Conservation (phyloP, 2,329 filamentous ascomycete genomes). For the Exophiala spinifera region DNA sequence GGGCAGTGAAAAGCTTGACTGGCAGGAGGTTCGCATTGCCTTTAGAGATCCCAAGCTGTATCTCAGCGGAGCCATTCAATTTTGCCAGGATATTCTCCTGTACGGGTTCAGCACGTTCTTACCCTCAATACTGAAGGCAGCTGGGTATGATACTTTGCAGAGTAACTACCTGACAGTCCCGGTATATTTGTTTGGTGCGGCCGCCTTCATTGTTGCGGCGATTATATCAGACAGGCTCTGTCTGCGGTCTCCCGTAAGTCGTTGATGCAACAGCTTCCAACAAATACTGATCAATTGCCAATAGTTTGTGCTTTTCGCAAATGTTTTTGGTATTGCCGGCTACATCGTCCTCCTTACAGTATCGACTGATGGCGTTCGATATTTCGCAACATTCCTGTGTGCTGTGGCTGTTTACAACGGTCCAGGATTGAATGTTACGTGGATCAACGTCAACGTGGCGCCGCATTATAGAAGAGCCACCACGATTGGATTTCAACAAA, state of each 20-base stretch:
- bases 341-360: constrained; percentile 51
- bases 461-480: constrained; percentile 51
- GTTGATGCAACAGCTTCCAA: neutral
- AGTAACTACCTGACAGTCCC: constrained; percentile 56
- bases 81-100: constrained; percentile 52
- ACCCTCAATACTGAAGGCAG: constrained; percentile 52
- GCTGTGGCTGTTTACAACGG: constrained; percentile 49
- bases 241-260: constrained; percentile 32
- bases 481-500: constrained; percentile 47
- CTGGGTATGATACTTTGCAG: constrained; percentile 50
- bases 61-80: constrained; percentile 43
- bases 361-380: constrained; percentile 49
- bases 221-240: constrained; percentile 46
- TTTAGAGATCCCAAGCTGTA: constrained; percentile 15
- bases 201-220: constrained; percentile 46
- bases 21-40: constrained; percentile 35
- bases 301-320: constrained; percentile 37
- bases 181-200: constrained; percentile 52
- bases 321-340: constrained; percentile 48
- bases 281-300: constrained; percentile 10
- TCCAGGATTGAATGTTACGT: constrained; percentile 47
- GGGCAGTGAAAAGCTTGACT: constrained; percentile 50
- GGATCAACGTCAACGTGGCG: constrained; percentile 49
- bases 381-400: constrained; percentile 50
- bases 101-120: constrained; percentile 60